These are phyloP conservation scores for Orbilia brochopaga DNA, from an alignment of 2,329 filamentous ascomycete genomes.

Conservation along the genomic window DNA sequence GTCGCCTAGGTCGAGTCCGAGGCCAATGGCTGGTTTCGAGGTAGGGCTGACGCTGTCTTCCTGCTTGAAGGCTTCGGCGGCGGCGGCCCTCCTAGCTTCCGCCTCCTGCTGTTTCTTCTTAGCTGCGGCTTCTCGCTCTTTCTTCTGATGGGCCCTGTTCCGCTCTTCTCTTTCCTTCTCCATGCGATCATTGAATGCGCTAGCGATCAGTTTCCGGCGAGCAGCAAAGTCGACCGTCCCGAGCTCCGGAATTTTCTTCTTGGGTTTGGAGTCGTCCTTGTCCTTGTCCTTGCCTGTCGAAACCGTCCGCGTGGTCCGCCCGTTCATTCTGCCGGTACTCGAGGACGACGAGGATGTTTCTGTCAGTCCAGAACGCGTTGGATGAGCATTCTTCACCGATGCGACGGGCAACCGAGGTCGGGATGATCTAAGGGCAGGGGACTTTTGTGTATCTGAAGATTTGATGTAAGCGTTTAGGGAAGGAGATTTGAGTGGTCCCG, in stretches of 20 bases:
- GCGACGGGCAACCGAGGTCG: constrained; percentile 46
- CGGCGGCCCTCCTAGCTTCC: constrained; percentile 32
- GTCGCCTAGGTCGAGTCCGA: constrained; percentile 42
- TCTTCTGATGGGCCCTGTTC: constrained; percentile 63
- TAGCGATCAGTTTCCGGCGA: constrained; percentile 78
- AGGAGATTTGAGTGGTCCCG: constrained; percentile 30
- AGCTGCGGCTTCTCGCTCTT: constrained; percentile 59
- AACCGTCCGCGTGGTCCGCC: constrained; percentile 21
- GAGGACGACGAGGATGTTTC: constrained; percentile 32
- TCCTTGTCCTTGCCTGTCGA: constrained; percentile 55
- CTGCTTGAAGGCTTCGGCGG: constrained; percentile 12
- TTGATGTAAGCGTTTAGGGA: constrained; percentile 49
- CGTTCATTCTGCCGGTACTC: constrained; percentile 38
- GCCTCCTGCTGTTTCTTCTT: constrained; percentile 59
- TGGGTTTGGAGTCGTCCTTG: constrained; percentile 57
- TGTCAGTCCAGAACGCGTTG: constrained; percentile 53
- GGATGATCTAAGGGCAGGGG: constrained; percentile 40
- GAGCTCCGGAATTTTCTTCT: constrained; percentile 65
- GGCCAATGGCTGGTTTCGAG: constrained; percentile 29
- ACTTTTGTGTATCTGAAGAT: constrained; percentile 35
- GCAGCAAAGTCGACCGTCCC: constrained; percentile 85
- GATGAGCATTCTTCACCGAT: constrained; percentile 53
- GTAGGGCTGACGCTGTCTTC: constrained; percentile 31
- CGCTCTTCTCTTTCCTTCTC: constrained; percentile 69
- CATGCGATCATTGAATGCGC: constrained; percentile 84